Base-by-base conservation (phyloP, 768 basidiomycete species). In the Suillus hirtellus region DNA sequence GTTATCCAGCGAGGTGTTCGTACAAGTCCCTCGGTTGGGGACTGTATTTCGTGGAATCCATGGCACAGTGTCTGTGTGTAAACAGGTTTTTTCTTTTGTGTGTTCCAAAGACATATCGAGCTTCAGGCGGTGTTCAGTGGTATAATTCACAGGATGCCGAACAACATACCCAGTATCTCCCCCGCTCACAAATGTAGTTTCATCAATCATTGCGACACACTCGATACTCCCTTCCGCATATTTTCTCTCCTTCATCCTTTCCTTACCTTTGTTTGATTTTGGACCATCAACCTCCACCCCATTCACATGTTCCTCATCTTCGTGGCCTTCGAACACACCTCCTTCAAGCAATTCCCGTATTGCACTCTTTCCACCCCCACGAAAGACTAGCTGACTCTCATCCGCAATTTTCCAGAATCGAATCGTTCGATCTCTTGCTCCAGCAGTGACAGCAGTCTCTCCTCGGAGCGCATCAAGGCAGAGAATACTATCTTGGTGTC, bases 341-440 rank as follows among this genome's bases (percentile, higher is more conserved):
- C 93, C 92, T 66, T 96, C 95, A 34, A 95, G 72, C 9, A 93
- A 85, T 72, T 94, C 91, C 60, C 90, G 80, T 67, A 93, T 81
- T 42, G 84, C 84, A 76, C 90, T 95, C 68, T 86, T 83, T 5
- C 91, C 95, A n/a, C 97, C 97, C 31, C 96, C 97, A 43, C 97
- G 86, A 71, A 99, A 98, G 8, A 99, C 95, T 31, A 99, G 81
- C 72, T 99, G 96, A 14, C 85, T 93, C 76, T 98, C 95, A 60
- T 99, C 96, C 43, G 88, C 86, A 59, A 99, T 90, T 78, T 98
- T 98, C 96, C 96, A 99, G 77, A 86, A 99, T 42, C 97, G 84
- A 64, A 89, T 85, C 0, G 95, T 97, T 72, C 93, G 90, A 79
- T 99, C 97, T 40, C 95, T 82, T 0, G 88, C 92, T 21, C 96